Evolutionary conservation across 129 eudicot species (phyloP), one percentile per base, ranked within the genome.

Genomic region (Chrysanthemum seticuspe): DNA sequence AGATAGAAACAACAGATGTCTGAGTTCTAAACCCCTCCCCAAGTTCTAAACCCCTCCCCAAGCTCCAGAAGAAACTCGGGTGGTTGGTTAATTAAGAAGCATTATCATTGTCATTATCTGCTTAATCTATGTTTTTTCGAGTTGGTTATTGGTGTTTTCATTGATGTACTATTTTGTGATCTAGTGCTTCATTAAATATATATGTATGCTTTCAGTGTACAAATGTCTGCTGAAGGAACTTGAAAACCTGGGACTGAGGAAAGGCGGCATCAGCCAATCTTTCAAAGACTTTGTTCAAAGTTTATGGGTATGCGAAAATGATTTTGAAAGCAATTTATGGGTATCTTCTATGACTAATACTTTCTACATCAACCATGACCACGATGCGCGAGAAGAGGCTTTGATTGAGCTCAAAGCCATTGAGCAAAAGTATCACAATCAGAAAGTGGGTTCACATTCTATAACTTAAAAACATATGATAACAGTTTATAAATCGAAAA

Each of bases 301-400:
- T 81, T 82, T 93, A 36, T 96, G 87, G 25, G 25, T 18, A 50
- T 16, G 31, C 36, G 5, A 73, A 4, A 62, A 16, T 1, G 49
- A 12, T 4, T 14, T 54, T n/a, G 18, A 50, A n/a, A 15, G 10
- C 36, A 6, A 57, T 58, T 23, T 16, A 1, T 16, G 27, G 2
- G 57, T 47, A 13, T 13, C 9, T 49, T 68, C 40, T 50, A 11
- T 34, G 16, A 63, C 5, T 36, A 34, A 11, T 25, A 52, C 65
- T 71, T 31, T 49, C 23, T 71, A 63, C 49, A 18, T 55, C 21
- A 63, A 48, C 44, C 71, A 25, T 16, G 50, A 61, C 53, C 76
- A 93, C 97, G 95, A 90, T 84, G 97, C 86, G 71, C 64, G 97
- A 60, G 96, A 89, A 85, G 88, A 85, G 81, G 98, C 92, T 70